phyloP scores from a whole-genome alignment of 1,284 basidiomycete species.

The Trametes sp. region DNA sequence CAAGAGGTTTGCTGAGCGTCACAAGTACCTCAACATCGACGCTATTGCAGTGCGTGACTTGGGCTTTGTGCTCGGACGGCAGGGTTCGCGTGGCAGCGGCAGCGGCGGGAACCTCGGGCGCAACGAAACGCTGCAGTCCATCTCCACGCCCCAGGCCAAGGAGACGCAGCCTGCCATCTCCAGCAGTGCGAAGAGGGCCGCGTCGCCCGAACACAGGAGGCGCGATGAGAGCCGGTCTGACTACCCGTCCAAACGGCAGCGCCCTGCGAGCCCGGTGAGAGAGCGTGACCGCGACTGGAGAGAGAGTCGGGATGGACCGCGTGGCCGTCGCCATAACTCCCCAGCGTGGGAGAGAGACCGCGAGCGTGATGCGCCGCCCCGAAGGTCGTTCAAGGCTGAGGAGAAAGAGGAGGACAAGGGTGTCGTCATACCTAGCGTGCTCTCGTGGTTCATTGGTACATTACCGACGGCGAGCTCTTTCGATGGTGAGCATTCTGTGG shows the following conservation, averaged over 20 bases:
- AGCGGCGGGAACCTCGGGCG: slow-evolving; percentile 49
- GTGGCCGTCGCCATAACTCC: slow-evolving; percentile 54
- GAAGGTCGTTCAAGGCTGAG: slow-evolving; percentile 48
- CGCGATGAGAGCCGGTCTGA: slow-evolving; percentile 52
- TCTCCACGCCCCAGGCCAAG: slow-evolving; percentile 40
- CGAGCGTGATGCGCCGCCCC: slow-evolving; percentile 48
- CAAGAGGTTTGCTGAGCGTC: slow-evolving; percentile 90
- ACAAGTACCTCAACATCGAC: slow-evolving; percentile 89
- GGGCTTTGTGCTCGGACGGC: slow-evolving; percentile 64
- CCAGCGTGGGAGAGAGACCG: slow-evolving; percentile 59
- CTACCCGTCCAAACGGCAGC: slow-evolving; percentile 60
- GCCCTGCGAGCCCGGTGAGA: slow-evolving; percentile 58
- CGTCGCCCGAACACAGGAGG: slow-evolving; percentile 58
- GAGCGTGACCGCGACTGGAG: slow-evolving; percentile 56
- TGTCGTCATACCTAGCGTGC: slow-evolving; percentile 67
- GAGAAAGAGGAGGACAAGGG: slow-evolving; percentile 65
- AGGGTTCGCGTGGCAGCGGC: slow-evolving; percentile 30
- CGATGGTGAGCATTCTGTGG: slow-evolving; percentile 69
- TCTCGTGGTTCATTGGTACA: slow-evolving; percentile 84
- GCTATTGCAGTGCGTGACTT: slow-evolving; percentile 91
- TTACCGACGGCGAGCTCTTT: slow-evolving; percentile 77
- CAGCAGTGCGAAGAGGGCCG: slow-evolving; percentile 50
- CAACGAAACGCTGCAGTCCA: slow-evolving; percentile 56
- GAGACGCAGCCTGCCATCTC: slow-evolving; percentile 26
- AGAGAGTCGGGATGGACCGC: slow-evolving; percentile 50